These are phyloP conservation scores for Xylaria digitata DNA, from an alignment of 2,329 filamentous ascomycete genomes.

Conservation along the genomic window DNA sequence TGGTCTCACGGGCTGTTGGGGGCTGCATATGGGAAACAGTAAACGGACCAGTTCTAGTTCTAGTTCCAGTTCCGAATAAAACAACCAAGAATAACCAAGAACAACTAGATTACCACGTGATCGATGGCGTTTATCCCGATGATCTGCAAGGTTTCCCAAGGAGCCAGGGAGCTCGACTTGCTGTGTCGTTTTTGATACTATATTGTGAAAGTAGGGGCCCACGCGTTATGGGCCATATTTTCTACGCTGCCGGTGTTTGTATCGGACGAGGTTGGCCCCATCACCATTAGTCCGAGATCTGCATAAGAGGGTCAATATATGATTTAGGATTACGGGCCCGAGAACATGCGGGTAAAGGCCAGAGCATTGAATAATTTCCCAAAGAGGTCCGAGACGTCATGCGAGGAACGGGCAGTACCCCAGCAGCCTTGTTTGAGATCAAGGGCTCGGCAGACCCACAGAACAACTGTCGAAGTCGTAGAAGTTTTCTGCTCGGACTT, in stretches of 20 bases:
- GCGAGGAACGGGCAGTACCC: conserved; percentile 50
- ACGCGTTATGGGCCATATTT: conserved; percentile 35
- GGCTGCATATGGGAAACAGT: conserved; percentile 25
- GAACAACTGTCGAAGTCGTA: conserved; percentile 57
- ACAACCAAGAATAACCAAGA: conserved; percentile 22
- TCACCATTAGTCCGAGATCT: conserved; percentile 46
- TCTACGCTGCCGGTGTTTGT: conserved; percentile 34
- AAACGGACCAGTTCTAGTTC: conserved; percentile 7
- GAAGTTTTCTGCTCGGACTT: conserved; percentile 34
- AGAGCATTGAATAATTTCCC: conserved; percentile 58
- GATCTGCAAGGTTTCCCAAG: conserved; percentile 23
- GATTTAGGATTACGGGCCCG: conserved; percentile 45
- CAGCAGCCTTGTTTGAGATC: conserved; percentile 41
- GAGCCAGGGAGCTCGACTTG: conserved; percentile 9
- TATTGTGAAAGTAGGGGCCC: not conserved
- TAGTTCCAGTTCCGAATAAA: conserved; percentile 29
- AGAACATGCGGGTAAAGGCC: conserved; percentile 50
- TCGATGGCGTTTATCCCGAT: conserved; percentile 27
- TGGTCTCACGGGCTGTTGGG: conserved; percentile 26
- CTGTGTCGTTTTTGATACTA: conserved; percentile 5
- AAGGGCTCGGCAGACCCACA: conserved; percentile 50
- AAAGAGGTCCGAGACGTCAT: conserved; percentile 57
- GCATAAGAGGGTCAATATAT: conserved; percentile 51
- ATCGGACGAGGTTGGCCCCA: conserved; percentile 43
- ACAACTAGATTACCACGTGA: conserved; percentile 30